Percentiles rank a stretch among this genome's conserved stretches.
phyloP scores from a whole-genome alignment of 768 basidiomycete species.

The Leccinum incarnatum region DNA sequence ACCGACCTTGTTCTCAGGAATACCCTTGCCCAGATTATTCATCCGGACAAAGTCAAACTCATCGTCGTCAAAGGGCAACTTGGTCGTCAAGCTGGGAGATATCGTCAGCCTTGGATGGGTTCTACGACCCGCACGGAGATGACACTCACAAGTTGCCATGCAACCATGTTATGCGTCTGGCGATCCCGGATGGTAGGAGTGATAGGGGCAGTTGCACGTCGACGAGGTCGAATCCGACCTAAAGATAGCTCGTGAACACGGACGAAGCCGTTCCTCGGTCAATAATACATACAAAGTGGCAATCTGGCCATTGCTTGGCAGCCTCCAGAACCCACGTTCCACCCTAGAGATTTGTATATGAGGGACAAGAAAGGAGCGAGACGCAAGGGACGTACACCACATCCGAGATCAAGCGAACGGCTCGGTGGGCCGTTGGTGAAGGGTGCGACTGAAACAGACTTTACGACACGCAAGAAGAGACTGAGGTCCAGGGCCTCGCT shows the following conservation, averaged over 20 bases:
- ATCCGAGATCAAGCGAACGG: constrained; percentile 65
- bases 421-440: constrained; percentile 51
- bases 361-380: not conserved
- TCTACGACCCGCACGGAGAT: not conserved
- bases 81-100: constrained; percentile 59
- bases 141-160: constrained; percentile 73
- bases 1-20: constrained; percentile 71
- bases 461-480: constrained; percentile 46
- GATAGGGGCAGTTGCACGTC: constrained; percentile 65
- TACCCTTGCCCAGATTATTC: constrained; percentile 57
- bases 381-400: constrained; percentile 52
- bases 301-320: constrained; percentile 65
- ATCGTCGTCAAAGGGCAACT: constrained; percentile 77
- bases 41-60: constrained; percentile 83
- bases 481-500: constrained; percentile 58
- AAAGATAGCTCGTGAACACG: constrained; percentile 5
- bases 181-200: constrained; percentile 48
- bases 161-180: constrained; percentile 63
- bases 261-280: not conserved
- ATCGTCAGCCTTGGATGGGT: not conserved
- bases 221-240: constrained; percentile 81
- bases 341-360: constrained; percentile 37
- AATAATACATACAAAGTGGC: constrained; percentile 53
- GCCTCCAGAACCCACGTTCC: constrained; percentile 74
- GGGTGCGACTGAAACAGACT: constrained; percentile 57